phyloP scores from a whole-genome alignment of 2,329 filamentous ascomycete genomes.

The Fusarium bactridioides region DNA sequence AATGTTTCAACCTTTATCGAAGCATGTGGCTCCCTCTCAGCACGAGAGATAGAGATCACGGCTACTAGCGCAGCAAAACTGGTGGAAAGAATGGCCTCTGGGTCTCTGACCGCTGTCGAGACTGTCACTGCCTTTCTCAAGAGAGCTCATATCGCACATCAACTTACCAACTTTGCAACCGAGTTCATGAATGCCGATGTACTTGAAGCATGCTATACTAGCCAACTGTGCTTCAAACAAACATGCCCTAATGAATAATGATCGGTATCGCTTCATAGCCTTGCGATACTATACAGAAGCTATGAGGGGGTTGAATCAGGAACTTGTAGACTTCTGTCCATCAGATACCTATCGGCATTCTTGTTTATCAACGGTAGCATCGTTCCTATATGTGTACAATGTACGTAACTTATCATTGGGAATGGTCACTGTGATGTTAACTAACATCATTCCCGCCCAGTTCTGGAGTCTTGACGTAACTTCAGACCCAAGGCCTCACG shows the following conservation, averaged over 20 bases:
- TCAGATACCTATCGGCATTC: not conserved
- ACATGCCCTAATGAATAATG: not conserved
- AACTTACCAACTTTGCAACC: not conserved
- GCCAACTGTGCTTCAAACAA: not conserved
- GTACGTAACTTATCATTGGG: not conserved
- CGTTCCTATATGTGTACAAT: not conserved
- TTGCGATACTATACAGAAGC: not conserved
- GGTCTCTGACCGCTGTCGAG: not conserved
- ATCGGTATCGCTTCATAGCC: not conserved
- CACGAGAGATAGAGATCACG: not conserved
- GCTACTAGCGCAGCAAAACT: not conserved
- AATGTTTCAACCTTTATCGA: not conserved
- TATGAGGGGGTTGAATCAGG: not conserved
- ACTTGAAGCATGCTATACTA: not conserved
- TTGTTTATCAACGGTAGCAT: not conserved
- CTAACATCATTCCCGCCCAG: not conserved
- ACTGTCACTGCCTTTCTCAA: not conserved
- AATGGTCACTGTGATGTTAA: not conserved
- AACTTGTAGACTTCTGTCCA: not conserved
- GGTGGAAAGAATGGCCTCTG: not conserved
- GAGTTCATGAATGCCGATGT: not conserved
- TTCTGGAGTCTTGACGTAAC: not conserved
- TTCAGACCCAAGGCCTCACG: not conserved
- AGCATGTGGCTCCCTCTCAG: not conserved
- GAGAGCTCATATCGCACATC: not conserved